Percentiles rank a stretch among this genome's conserved stretches.
Evolutionary conservation across 345 rosid species (phyloP).

Genomic region (Hibiscus syriacus): DNA sequence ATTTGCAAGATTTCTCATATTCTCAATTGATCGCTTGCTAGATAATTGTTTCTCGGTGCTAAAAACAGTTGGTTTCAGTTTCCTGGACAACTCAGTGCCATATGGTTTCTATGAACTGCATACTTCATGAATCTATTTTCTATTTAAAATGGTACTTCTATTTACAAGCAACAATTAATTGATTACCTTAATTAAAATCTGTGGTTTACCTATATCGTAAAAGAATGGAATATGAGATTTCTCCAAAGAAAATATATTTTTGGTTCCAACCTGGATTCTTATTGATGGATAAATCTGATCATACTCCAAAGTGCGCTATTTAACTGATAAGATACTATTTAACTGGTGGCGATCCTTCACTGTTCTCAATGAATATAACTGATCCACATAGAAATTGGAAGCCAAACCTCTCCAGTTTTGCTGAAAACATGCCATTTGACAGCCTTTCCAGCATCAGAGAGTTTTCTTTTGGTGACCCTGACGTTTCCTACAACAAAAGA

Average conservation of each 20-base stretch:
- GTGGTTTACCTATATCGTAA: too few relatives aligned
- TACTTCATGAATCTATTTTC: not conserved
- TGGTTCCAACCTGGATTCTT: too few relatives aligned
- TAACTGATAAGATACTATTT: too few relatives aligned
- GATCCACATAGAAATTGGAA: constrained; percentile 22
- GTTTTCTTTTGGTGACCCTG: constrained; percentile 20
- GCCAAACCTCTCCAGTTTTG: constrained; percentile 18
- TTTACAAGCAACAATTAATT: constrained; percentile 8
- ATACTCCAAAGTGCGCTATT: too few relatives aligned
- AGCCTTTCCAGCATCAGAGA: constrained; percentile 24
- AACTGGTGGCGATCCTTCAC: constrained; percentile 20
- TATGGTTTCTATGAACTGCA: not conserved
- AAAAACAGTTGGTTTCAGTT: too few relatives aligned
- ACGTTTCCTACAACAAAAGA: constrained; percentile 13
- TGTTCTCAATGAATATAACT: constrained; percentile 23
- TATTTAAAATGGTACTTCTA: not conserved
- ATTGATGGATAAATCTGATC: too few relatives aligned
- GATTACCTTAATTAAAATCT: too few relatives aligned
- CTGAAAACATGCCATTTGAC: constrained; percentile 23
- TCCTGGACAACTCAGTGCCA: too few relatives aligned
- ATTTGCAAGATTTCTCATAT: not conserved
- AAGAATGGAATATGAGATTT: too few relatives aligned
- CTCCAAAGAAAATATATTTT: too few relatives aligned
- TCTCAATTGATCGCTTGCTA: too few relatives aligned
- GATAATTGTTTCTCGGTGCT: too few relatives aligned